phyloP scores from a whole-genome alignment of 73 alveolate genomes.

The Paramecium bursaria region DNA sequence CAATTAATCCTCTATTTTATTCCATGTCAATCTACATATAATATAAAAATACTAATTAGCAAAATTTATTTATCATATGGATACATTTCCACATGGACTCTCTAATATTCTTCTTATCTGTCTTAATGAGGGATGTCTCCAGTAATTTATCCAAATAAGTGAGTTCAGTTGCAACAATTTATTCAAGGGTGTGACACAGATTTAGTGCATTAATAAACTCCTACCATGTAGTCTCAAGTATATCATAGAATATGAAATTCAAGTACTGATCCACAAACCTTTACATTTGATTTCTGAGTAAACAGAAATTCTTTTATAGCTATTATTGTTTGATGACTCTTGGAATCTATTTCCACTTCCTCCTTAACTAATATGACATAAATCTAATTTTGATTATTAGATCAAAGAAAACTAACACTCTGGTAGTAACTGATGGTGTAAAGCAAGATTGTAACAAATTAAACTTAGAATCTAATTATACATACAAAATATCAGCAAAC shows the following conservation, averaged over 20 bases:
- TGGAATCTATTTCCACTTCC: constrained; percentile 29
- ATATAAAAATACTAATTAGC: constrained; percentile 35
- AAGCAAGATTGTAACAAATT: constrained; percentile 20
- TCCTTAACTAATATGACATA: background rate
- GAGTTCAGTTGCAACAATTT: background rate
- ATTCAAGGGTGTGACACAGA: background rate
- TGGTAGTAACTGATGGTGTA: background rate
- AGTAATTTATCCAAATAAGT: constrained; percentile 36
- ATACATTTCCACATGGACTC: constrained; percentile 1
- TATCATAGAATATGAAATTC: constrained; percentile 40
- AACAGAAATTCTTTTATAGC: constrained; percentile 32
- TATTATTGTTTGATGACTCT: background rate
- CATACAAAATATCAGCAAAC: constrained; percentile 3
- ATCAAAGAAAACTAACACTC: constrained; percentile 17
- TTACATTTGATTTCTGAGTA: constrained; percentile 27
- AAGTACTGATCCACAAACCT: constrained; percentile 7
- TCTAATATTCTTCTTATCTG: constrained; percentile 18
- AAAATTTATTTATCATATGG: constrained; percentile 29
- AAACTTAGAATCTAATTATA: constrained; percentile 18
- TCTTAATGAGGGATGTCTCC: constrained; percentile 9
- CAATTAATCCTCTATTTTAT: too few species aligned
- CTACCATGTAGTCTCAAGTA: constrained; percentile 49
- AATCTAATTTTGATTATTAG: constrained; percentile 19
- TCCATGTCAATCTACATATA: too few species aligned
- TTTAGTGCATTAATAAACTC: background rate